These are phyloP conservation scores for Neurospora cerealis DNA, from an alignment of 495 filamentous ascomycete genomes.

Conservation along the genomic window DNA sequence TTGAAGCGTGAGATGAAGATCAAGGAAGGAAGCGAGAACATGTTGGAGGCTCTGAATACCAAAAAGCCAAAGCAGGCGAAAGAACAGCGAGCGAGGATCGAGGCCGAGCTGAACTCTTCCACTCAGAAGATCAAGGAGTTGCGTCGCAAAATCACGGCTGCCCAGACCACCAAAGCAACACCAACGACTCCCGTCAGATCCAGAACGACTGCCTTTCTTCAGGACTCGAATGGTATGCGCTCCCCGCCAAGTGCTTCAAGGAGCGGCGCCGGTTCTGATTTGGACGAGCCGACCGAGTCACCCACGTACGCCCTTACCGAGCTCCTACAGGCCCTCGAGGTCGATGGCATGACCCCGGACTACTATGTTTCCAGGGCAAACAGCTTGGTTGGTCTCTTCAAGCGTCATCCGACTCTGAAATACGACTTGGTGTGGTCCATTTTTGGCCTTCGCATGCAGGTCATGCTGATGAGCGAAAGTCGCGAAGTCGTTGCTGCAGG, in stretches of 20 bases:
- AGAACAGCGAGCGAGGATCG: slow-evolving; percentile 77
- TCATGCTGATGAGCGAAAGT: slow-evolving; percentile 89
- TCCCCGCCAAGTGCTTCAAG: slow-evolving; percentile 53
- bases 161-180: slow-evolving; percentile 48
- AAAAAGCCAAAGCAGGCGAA: slow-evolving; percentile 95
- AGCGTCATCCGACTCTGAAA: slow-evolving; percentile 82
- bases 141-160: slow-evolving; percentile 65
- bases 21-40: slow-evolving; percentile 92
- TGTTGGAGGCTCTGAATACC: slow-evolving; percentile 84
- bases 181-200: slow-evolving; percentile 60
- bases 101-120: slow-evolving; percentile 83
- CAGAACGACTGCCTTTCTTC: slow-evolving; percentile 49
- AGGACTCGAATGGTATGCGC: slow-evolving; percentile 53
- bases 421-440: slow-evolving; percentile 93
- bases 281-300: slow-evolving; percentile 68
- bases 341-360: slow-evolving; percentile 77
- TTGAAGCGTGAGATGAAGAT: slow-evolving; percentile 95
- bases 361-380: slow-evolving; percentile 93
- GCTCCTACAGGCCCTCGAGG: slow-evolving; percentile 76
- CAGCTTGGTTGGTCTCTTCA: slow-evolving; percentile 84
- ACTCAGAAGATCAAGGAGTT: slow-evolving; percentile 82
- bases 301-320: slow-evolving; percentile 86
- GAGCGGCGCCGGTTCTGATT: slow-evolving; percentile 43
- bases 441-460: slow-evolving; percentile 86
- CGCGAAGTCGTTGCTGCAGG: slow-evolving; percentile 92